These are phyloP conservation scores for Lyophyllum decastes DNA, from an alignment of 768 basidiomycete genomes.

Conservation along the genomic window DNA sequence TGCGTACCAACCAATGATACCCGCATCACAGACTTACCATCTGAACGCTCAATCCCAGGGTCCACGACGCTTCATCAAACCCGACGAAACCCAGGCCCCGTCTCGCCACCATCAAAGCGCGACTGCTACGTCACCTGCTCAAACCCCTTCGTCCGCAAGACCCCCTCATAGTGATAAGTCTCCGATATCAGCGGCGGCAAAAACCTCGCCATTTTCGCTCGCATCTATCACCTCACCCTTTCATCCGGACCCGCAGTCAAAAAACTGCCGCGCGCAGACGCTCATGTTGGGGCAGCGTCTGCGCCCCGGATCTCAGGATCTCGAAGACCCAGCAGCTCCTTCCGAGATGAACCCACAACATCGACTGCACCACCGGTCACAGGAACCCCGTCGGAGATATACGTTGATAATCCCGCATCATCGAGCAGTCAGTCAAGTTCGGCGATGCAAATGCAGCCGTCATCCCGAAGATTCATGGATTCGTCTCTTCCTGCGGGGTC, in stretches of 20 bases:
- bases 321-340: conserved; percentile 42
- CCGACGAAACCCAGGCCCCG: conserved; percentile 24
- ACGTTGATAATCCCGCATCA: conserved; percentile 22
- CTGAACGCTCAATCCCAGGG: conserved; percentile 22
- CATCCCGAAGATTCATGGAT: conserved; percentile 37
- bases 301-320: conserved; percentile 51
- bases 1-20: conserved; percentile 36
- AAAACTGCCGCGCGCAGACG: conserved; percentile 84
- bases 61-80: conserved; percentile 26
- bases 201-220: conserved; percentile 37
- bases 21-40: conserved; percentile 32
- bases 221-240: conserved; percentile 44
- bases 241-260: conserved; percentile 50
- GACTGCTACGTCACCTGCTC: conserved; percentile 22
- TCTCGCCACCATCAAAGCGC: conserved; percentile 22
- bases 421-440: conserved; percentile 27
- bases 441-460: conserved; percentile 32
- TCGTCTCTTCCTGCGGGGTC: conserved; percentile 23
- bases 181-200: conserved; percentile 25
- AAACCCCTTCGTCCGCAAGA: conserved; percentile 19
- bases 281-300: conserved; percentile 77
- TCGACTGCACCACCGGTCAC: conserved; percentile 11
- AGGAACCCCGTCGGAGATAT: conserved; percentile 25
- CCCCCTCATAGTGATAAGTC: conserved; percentile 21
- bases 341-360: conserved; percentile 21